Conservation (phyloP, 1,139 yeast species). For the Lodderomyces metapsilosis region DNA sequence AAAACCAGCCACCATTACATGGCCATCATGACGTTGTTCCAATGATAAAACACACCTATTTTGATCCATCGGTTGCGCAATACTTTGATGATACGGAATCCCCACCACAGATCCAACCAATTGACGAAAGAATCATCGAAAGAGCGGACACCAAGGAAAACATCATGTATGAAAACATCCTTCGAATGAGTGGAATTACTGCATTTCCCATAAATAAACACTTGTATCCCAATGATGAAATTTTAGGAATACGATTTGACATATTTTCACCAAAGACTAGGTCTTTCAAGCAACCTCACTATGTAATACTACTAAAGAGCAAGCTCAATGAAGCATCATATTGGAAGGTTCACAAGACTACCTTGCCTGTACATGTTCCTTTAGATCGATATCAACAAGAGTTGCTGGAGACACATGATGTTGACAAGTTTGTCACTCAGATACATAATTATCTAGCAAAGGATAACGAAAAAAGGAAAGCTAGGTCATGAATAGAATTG, state of each 20-base stretch:
- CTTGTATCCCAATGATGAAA: slow-evolving; percentile 15
- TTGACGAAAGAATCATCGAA: slow-evolving; percentile 8
- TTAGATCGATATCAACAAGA: slow-evolving; percentile 12
- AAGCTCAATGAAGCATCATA: slow-evolving; percentile 16
- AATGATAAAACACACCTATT: slow-evolving; percentile 26
- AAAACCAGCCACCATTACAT: slow-evolving; percentile 12
- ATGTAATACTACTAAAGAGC: slow-evolving; percentile 28
- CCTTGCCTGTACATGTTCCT: slow-evolving; percentile 35
- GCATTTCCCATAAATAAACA: slow-evolving; percentile 38
- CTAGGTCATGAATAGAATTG: too few relatives aligned
- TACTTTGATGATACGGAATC: slow-evolving; percentile 18
- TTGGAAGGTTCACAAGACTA: slow-evolving; percentile 38
- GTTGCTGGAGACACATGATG: not conserved
- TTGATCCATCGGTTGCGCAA: slow-evolving; percentile 28
- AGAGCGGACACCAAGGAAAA: slow-evolving; percentile 27
- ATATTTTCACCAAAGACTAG: slow-evolving; percentile 21
- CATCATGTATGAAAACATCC: slow-evolving; percentile 37
- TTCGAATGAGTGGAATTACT: slow-evolving; percentile 39
- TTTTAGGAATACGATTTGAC: slow-evolving; percentile 42
- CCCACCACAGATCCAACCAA: not conserved
- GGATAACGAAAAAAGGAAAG: not conserved
- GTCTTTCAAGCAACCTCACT: slow-evolving; percentile 33
- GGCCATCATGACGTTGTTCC: not conserved
- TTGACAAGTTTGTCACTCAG: not conserved
- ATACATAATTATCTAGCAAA: not conserved